phyloP scores from a whole-genome alignment of 768 basidiomycete species.

The Amanita muscaria region DNA sequence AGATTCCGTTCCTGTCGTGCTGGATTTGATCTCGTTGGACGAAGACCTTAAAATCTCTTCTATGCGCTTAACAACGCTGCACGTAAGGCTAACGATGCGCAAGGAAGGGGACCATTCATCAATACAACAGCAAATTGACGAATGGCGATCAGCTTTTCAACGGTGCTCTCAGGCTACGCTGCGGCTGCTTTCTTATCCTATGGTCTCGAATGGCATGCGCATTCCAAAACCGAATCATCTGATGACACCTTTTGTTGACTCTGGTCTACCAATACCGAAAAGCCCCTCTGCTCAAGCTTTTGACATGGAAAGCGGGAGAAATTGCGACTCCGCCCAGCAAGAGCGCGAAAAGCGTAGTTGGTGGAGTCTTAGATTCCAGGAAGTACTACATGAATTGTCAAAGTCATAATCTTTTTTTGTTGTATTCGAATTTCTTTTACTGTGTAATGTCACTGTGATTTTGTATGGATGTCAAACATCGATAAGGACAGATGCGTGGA shows the following conservation, averaged over 20 bases:
- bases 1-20: background rate
- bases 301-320: conserved; percentile 12
- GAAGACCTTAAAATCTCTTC: background rate
- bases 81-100: background rate
- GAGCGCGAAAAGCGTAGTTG: conserved; percentile 67
- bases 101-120: background rate
- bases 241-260: conserved; percentile 29
- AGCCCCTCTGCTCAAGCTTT: conserved; percentile 60
- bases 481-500: too few relatives aligned
- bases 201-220: conserved; percentile 13
- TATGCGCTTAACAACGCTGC: conserved; percentile 6
- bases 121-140: conserved; percentile 8
- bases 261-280: conserved; percentile 55
- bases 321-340: conserved; percentile 18
- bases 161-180: conserved; percentile 42
- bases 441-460: too few relatives aligned
- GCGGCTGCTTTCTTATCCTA: conserved; percentile 20
- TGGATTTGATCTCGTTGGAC: conserved; percentile 7
- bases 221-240: conserved; percentile 20
- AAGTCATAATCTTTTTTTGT: too few relatives aligned
- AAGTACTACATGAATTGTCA: conserved; percentile 33
- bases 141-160: conserved; percentile 47
- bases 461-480: too few relatives aligned
- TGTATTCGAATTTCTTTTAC: background rate
- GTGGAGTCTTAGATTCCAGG: conserved; percentile 64